Evolutionary conservation across 2,329 filamentous ascomycete species (phyloP), one percentile per base, ranked within the genome.

Genomic region (Apiospora koreana): DNA sequence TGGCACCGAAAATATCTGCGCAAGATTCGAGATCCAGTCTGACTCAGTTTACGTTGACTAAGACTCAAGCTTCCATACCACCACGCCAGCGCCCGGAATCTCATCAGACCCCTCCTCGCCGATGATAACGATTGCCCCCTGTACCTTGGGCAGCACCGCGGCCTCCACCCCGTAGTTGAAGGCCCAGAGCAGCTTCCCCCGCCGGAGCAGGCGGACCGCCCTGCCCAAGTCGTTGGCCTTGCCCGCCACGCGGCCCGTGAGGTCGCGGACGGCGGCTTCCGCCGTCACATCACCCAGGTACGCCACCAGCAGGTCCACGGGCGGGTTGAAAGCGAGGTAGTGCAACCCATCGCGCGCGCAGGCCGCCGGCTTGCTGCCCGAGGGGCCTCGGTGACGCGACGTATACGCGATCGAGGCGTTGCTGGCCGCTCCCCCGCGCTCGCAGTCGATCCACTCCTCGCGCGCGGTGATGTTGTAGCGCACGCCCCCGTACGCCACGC

Each of bases 291-390:
- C 72, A 18, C 73, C 72, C 28, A 75, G 70, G 28, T 76, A 75
- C 3, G 72, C 46, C 25, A 75, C 70, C 14, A 75, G 58, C 25
- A 76, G 69, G 41, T 76, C 75, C 6, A 31, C 70, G 3, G 74
- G 71, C n/a, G 73, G 74, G 43, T 75, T 75, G 69, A 75, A 75
- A 16, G 70, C 74, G 2, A 75, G 67, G 31, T 75, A 75, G 45
- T 75, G 74, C 70, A 69, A 41, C 1, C 69, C 72, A 10, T 71
- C 68, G 9, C 45, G 54, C 25, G 69, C 67, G 43, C 74, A 75
- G 14, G 74, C 74, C 14, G 73, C 72, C 0, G 74, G 72, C 65
- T 71, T 73, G 10, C 73, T 25, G 7, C 14, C 73, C n/a, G n/a
- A n/a, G n/a, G n/a, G n/a, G 23, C 58, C 65, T 18, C 74, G 72